Evolutionary conservation across 2,329 filamentous ascomycete species (phyloP), one percentile per base, ranked within the genome.

Genomic region (Penicillium janthinellum): DNA sequence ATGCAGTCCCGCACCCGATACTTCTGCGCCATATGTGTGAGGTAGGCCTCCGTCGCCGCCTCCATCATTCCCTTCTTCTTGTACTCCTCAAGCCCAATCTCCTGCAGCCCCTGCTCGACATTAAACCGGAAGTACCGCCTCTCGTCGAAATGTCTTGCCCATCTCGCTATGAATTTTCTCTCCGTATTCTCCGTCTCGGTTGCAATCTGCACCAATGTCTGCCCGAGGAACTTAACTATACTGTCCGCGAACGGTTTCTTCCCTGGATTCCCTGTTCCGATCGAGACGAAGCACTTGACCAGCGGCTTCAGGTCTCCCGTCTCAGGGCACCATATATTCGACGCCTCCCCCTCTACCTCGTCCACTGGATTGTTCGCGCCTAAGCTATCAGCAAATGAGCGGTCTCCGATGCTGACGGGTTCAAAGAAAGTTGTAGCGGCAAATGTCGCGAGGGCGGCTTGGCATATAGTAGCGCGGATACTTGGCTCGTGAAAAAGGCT

Each of bases 401-500:
- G 59, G n/a, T 60, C 58, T 2, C 57, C 64, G 10, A 72, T 58
- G 12, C 17, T 39, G 0, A 66, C 57, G 1, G 61, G 28, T 2
- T 66, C 61, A 56, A 72, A 71, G 15, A 58, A 70, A 2, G 39
- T 51, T 4, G 81, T 81, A 0, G 82, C 82, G 2, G 82, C 82
- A 1, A 78, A 81, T 0, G 82, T 84, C 3, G 82, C 82, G 11
- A 81, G 70, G 0, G 80, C 82, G 2, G 82, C 82, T 69, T 83
- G 70, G 77, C 81, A 84, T 48, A 84, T 82, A 1, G 76, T 63
- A 0, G 48, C 58, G 3, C 59, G 47, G 2, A 51, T 57, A 15
- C 14, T 31, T 17, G 48, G 20, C 14, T 48, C 20, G 22, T 44
- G 11, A 22, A 11, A 22, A 34, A 56, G 54, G 44, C 44, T 34